Conservation (phyloP, 176 grass and related monocot genomes). For the Oryza punctata region DNA sequence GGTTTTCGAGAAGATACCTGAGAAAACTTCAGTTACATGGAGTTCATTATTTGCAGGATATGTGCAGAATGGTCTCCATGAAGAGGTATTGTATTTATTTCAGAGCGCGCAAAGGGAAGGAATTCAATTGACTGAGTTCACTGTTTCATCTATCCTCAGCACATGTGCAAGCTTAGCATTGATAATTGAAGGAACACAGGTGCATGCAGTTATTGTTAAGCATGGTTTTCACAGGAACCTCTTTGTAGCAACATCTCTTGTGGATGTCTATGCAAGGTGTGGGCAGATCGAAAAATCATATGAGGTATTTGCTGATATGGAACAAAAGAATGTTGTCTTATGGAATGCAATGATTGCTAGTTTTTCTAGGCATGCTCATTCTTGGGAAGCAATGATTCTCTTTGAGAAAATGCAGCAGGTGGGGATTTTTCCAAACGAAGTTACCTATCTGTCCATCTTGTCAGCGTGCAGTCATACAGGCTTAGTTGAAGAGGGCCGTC, state of each 20-base stretch:
- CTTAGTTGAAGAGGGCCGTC: constrained; percentile 57
- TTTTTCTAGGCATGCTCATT: constrained; percentile 62
- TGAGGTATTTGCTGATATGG: constrained; percentile 45
- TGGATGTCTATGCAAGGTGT: constrained; percentile 69
- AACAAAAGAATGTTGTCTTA: constrained; percentile 56
- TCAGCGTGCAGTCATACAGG: constrained; percentile 58
- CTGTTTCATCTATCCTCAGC: constrained; percentile 61
- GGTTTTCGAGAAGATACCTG: constrained; percentile 60
- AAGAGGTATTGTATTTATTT: constrained; percentile 55
- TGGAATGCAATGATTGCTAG: constrained; percentile 72
- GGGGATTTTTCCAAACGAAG: constrained; percentile 52
- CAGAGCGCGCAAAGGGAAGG: constrained; percentile 42
- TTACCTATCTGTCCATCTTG: constrained; percentile 60
- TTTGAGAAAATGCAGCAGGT: constrained; percentile 77
- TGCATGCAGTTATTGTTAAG: constrained; percentile 51
- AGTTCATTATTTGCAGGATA: constrained; percentile 66
- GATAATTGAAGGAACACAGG: constrained; percentile 58
- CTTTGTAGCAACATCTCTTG: constrained; percentile 59
- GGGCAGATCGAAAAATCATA: constrained; percentile 58
- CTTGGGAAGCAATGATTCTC: constrained; percentile 66
- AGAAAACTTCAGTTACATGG: constrained; percentile 72
- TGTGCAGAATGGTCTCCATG: constrained; percentile 64
- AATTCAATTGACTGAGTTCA: constrained; percentile 56
- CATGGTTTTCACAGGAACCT: constrained; percentile 54
- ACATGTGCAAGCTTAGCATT: constrained; percentile 59